phyloP scores from a whole-genome alignment of 306 rosid genomes.

The Trichosanthes cucumerina region DNA sequence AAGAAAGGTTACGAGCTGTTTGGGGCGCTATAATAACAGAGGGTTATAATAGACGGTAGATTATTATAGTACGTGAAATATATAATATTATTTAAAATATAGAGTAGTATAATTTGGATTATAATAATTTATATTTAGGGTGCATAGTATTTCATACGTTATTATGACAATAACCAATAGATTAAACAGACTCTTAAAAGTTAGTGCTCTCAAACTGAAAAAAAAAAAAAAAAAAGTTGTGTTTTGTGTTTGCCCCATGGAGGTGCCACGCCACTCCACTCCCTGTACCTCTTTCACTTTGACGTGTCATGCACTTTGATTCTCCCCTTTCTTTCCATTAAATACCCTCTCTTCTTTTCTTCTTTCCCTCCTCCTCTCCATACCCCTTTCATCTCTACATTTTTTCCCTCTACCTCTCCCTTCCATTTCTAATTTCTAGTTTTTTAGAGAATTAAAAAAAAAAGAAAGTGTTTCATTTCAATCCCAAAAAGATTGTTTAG shows the following conservation, averaged over 20 bases:
- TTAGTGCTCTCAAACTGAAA: neutral
- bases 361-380: constrained; percentile 1
- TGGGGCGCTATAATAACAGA: no score
- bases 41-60: no score
- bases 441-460: no score
- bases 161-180: no score
- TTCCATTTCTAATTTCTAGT: no score
- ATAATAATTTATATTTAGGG: no score
- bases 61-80: no score
- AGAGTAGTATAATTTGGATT: no score
- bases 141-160: no score
- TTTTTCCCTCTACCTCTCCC: constrained; percentile 22
- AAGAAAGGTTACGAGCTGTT: neutral
- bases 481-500: neutral
- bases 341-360: constrained; percentile 28
- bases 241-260: constrained; percentile 16
- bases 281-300: constrained; percentile 23
- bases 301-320: constrained; percentile 41
- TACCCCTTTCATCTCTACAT: neutral
- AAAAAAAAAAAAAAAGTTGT: neutral
- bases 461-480: no score
- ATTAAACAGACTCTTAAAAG: no score
- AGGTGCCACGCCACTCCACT: constrained; percentile 37
- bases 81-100: no score
- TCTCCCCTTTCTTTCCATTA: constrained; percentile 28